These are phyloP conservation scores for Fraxinus baroniana DNA, from an alignment of 305 asterid species.

Conservation along the genomic window DNA sequence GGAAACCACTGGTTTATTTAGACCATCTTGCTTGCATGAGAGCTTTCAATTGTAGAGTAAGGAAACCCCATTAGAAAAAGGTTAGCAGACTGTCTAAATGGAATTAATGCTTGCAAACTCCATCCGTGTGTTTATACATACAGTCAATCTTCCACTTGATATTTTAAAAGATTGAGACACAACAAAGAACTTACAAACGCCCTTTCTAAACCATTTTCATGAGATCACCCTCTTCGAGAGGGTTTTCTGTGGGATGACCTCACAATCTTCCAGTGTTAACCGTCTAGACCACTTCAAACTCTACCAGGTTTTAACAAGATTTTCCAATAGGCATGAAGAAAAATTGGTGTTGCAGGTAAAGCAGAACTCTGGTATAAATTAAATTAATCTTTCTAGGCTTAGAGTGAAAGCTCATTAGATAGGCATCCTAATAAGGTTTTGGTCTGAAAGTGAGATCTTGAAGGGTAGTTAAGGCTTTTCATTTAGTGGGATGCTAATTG, in stretches of 20 bases:
- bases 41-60: constrained; percentile 4
- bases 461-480: background rate
- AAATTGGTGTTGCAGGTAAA: background rate
- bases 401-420: background rate
- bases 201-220: background rate
- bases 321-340: constrained; percentile 10
- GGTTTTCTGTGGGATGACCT: constrained; percentile 2
- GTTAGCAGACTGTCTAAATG: background rate
- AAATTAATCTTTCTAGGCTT: constrained; percentile 1
- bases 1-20: background rate
- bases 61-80: background rate
- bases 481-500: background rate
- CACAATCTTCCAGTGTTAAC: constrained; percentile 4
- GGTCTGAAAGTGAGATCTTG: constrained; percentile 8
- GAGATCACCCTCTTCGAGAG: constrained; percentile 2
- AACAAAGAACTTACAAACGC: background rate
- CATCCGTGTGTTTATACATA: background rate
- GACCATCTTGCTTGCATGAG: background rate
- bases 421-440: background rate
- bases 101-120: constrained; percentile 3
- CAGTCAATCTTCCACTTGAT: background rate
- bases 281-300: background rate
- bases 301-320: background rate
- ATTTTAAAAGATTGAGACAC: background rate
- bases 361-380: constrained; percentile 13